Evolutionary conservation across 257 asterid genomes (phyloP).

Genomic region (Echites panduratus): DNA sequence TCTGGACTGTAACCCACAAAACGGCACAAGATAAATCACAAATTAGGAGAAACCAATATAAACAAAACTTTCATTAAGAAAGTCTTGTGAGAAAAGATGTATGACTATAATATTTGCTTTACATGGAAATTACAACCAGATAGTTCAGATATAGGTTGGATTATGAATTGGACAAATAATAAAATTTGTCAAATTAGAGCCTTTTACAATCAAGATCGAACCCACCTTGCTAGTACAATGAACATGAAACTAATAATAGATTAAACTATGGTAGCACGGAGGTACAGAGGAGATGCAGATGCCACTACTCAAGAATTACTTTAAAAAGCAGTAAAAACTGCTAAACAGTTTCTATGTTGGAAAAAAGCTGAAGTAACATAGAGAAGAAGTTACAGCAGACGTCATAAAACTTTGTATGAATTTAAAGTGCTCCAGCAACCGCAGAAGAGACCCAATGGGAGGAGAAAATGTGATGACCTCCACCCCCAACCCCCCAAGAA

Average conservation of each 20-base stretch:
- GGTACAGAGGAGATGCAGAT: not conserved
- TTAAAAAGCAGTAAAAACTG: not conserved
- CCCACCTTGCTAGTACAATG: not conserved
- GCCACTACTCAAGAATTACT: not conserved
- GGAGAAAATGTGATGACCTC: not conserved
- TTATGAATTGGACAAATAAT: not conserved
- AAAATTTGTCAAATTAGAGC: not conserved
- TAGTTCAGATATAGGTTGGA: not conserved
- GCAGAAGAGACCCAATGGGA: not conserved
- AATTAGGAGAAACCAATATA: slow-evolving; percentile 6
- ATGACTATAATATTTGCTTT: not conserved
- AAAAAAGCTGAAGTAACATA: not conserved
- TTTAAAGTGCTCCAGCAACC: not conserved
- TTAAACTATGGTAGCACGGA: not conserved
- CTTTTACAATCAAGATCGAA: not conserved
- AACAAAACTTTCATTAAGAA: not conserved
- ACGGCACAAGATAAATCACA: slow-evolving; percentile 4
- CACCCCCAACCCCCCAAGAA: not conserved
- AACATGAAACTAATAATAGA: not conserved
- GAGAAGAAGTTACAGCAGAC: not conserved
- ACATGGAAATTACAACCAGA: not conserved
- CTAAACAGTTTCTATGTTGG: not conserved
- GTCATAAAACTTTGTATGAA: not conserved
- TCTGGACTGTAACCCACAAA: slow-evolving; percentile 70
- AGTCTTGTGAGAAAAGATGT: not conserved